Percentiles rank a stretch among this genome's conserved stretches.
phyloP scores from a whole-genome alignment of 2,329 filamentous ascomycete species.

The Pseudogymnoascus pannorum region DNA sequence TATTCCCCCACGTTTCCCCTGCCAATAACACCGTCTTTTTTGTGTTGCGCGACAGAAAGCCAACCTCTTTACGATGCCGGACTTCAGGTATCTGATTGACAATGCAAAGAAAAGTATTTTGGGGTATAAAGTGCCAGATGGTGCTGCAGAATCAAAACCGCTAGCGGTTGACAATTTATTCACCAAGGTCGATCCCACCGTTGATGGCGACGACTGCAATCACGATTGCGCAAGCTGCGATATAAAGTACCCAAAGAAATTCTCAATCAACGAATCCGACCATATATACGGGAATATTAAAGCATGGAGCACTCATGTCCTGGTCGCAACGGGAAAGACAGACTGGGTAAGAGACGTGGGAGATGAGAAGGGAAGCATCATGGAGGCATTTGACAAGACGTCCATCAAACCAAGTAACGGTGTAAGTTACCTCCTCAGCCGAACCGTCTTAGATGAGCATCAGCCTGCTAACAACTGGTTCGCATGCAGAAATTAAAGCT shows the following conservation, averaged over 20 bases:
- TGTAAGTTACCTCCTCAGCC: slow-evolving; percentile 39
- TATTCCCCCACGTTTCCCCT: neutral
- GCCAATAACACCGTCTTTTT: neutral
- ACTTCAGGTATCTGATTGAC: slow-evolving; percentile 23
- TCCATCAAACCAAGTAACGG: slow-evolving; percentile 57
- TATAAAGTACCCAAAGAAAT: slow-evolving; percentile 63
- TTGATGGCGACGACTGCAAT: slow-evolving; percentile 83
- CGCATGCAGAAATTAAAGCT: slow-evolving; percentile 69
- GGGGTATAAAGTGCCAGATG: slow-evolving; percentile 19
- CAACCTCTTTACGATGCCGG: neutral
- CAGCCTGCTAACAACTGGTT: neutral
- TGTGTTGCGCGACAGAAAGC: neutral
- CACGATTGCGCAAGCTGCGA: slow-evolving; percentile 81
- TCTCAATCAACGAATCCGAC: slow-evolving; percentile 70
- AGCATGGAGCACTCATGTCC: slow-evolving; percentile 79
- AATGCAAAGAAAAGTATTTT: slow-evolving; percentile 22
- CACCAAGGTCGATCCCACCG: slow-evolving; percentile 60
- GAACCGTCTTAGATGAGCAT: neutral
- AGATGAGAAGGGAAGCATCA: slow-evolving; percentile 79
- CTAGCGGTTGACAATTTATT: slow-evolving; percentile 48
- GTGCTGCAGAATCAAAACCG: neutral
- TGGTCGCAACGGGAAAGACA: slow-evolving; percentile 91
- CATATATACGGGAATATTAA: slow-evolving; percentile 78
- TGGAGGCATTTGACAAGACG: slow-evolving; percentile 61
- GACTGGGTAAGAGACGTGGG: slow-evolving; percentile 89